phyloP scores from a whole-genome alignment of 176 grass and related monocot genomes.

The Carex scoparia region DNA sequence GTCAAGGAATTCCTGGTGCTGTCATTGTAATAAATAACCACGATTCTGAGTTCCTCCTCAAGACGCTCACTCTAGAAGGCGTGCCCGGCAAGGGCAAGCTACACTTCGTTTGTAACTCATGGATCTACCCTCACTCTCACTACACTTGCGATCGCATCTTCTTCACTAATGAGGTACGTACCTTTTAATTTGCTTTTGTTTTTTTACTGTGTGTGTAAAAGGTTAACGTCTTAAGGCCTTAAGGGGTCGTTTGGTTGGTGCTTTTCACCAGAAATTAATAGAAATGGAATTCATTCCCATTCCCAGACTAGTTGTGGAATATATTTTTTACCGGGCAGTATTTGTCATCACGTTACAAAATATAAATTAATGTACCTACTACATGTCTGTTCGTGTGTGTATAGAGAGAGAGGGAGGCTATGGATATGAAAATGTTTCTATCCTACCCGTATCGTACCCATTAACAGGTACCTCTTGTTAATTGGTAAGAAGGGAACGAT shows the following conservation, averaged over 20 bases:
- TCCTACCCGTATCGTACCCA: no score
- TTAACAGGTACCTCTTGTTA: no score
- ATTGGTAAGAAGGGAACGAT: no score
- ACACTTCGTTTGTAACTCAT: conserved; percentile 64
- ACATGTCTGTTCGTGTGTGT: background rate
- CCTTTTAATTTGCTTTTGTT: background rate
- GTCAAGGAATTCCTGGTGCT: conserved; percentile 46
- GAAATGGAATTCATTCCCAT: background rate
- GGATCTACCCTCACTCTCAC: conserved; percentile 50
- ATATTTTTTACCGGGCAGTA: background rate
- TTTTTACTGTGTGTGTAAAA: no score
- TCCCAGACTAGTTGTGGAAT: background rate
- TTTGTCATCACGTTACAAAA: background rate
- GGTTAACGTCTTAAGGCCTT: background rate
- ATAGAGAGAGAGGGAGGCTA: no score
- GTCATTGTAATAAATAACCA: conserved; percentile 63
- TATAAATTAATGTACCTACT: background rate
- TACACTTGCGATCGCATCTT: conserved; percentile 48
- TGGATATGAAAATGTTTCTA: no score
- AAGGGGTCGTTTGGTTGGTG: no score
- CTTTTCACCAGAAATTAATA: background rate
- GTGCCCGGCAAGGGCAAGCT: conserved; percentile 41
- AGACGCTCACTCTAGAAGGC: conserved; percentile 56
- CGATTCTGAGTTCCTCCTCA: conserved; percentile 53
- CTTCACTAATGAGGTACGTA: conserved; percentile 57